Evolutionary conservation across 257 asterid genomes (phyloP).

Genomic region (Solanum infundibuliforme): DNA sequence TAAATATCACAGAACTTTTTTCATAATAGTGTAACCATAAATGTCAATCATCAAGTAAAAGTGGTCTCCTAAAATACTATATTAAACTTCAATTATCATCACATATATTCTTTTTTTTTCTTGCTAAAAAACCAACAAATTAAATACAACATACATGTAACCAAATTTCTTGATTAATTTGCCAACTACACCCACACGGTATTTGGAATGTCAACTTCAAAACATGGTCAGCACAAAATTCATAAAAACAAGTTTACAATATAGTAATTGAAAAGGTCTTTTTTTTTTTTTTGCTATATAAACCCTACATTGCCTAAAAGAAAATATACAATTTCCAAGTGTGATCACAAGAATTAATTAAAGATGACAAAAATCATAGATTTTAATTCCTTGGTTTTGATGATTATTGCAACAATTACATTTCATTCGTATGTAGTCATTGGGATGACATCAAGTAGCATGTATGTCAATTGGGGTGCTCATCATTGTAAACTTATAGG

Average conservation of each 20-base stretch:
- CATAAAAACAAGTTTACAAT: neutral
- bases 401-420: neutral
- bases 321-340: neutral
- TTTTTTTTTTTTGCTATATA: neutral
- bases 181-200: neutral
- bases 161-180: neutral
- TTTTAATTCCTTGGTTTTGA: neutral
- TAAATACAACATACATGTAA: neutral
- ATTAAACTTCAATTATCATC: neutral
- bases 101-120: neutral
- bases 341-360: neutral
- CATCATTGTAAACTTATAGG: neutral
- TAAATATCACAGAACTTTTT: neutral
- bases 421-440: neutral
- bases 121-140: neutral
- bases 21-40: neutral
- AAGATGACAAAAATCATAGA: neutral
- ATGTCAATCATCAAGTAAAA: neutral
- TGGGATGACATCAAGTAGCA: conserved; percentile 1
- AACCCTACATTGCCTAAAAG: neutral
- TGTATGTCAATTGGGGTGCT: neutral
- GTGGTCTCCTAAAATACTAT: neutral
- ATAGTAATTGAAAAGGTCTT: neutral
- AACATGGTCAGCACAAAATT: neutral
- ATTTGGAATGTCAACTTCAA: neutral